Base-by-base conservation (phyloP, 2,329 filamentous ascomycete species). In the Rutstroemia sp. region DNA sequence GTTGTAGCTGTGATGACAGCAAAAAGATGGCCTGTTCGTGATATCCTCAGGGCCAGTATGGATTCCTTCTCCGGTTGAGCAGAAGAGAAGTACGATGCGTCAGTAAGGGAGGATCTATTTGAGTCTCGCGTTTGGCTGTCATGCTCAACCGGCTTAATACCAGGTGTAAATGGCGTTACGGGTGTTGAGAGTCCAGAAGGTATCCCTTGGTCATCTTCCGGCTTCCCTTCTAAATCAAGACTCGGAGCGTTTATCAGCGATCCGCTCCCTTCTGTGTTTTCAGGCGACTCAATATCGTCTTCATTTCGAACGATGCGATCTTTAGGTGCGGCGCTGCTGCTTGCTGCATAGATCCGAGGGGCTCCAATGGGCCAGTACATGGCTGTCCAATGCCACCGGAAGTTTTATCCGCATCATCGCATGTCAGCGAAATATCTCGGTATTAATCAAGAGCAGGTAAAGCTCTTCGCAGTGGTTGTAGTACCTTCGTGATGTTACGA, bases 341-440 rank as follows among this genome's bases (percentile, higher is more conserved):
- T 88, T 66, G 87, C 87, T 69, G 88, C 86, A 76, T 90, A 92
- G 71, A 92, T 85, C 71, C 86, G 85, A 69, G 90, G 88, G 71
- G 88, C 88, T 72, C 88, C 89, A 72, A 91, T 82, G 69, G 90
- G 90, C 90, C 90, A 95, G 80, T 95, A 95, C 90, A 94, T 95
- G 78, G 75, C 77, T 68, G 59, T 61, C 60, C 62, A 64, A 62
- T 66, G 57, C 63, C 58, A 61, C 62, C 57, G 59, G 61, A 63
- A 61, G 53, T 63, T 62, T 69, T 67, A 67, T 70, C 68, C 67
- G 64, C 63, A 60, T 60, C 61, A 63, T 63, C 64, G 63, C 66
- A 70, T 69, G 62, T 62, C 65, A 63, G 59, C 59, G 52, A 61
- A 61, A 45, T 64, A 61, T 61, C 59, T 63, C 54, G 58, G 41